Evolutionary conservation across 768 basidiomycete species (phyloP).

Genomic region (Sporobolomyces pararoseus): DNA sequence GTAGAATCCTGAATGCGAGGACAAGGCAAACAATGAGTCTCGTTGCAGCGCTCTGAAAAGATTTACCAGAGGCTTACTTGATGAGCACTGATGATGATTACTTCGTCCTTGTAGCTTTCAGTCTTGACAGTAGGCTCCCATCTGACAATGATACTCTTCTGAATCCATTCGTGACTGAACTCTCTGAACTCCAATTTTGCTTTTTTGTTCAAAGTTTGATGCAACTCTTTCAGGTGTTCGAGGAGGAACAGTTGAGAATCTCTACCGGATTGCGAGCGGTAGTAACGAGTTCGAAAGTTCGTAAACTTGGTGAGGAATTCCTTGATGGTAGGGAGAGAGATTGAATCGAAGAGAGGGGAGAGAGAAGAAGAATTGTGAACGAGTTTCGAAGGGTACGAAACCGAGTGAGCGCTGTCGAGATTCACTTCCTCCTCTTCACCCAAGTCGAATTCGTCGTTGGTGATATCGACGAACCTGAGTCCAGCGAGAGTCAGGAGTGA

Average conservation of each 20-base stretch:
- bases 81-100: slow-evolving; percentile 46
- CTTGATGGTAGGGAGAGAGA: slow-evolving; percentile 7
- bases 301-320: slow-evolving; percentile 18
- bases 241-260: slow-evolving; percentile 50
- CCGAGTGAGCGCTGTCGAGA: not conserved
- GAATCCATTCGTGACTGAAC: slow-evolving; percentile 48
- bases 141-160: slow-evolving; percentile 48
- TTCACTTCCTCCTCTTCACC: too few species aligned
- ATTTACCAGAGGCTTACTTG: not conserved
- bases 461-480: slow-evolving; percentile 38
- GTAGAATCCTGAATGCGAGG: slow-evolving; percentile 47
- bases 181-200: slow-evolving; percentile 42
- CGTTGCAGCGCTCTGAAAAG: not conserved
- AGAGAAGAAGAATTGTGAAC: not conserved
- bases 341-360: slow-evolving; percentile 8
- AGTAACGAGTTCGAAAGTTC: slow-evolving; percentile 50
- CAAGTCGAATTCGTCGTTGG: not conserved
- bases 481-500: slow-evolving; percentile 20
- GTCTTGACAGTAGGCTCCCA: slow-evolving; percentile 44
- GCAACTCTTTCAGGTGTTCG: slow-evolving; percentile 44
- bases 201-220: slow-evolving; percentile 8
- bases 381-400: slow-evolving; percentile 17
- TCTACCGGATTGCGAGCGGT: slow-evolving; percentile 50
- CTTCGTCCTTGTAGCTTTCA: slow-evolving; percentile 40
- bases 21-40: not conserved